Conservation (phyloP, 345 rosid species). For the Triadica sebifera region DNA sequence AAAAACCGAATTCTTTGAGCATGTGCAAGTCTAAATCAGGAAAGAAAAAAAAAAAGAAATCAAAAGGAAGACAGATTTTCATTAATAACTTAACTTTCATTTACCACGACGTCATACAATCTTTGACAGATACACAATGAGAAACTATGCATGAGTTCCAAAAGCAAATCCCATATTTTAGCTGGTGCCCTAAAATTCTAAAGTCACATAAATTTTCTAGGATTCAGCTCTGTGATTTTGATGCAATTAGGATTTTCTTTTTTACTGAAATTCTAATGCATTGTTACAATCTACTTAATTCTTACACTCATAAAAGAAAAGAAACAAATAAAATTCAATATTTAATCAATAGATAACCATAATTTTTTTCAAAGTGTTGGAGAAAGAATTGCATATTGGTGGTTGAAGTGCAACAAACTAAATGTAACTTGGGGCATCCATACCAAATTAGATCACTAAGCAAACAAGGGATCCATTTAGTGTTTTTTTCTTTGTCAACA, state of each 20-base stretch:
- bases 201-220: not conserved
- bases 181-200: not conserved
- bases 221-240: not conserved
- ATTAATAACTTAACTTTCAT: not conserved
- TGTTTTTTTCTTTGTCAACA: not conserved
- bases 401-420: not conserved
- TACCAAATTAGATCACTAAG: not conserved
- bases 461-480: not conserved
- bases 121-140: not conserved
- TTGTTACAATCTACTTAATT: not conserved
- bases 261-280: not conserved
- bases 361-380: not conserved
- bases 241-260: constrained; percentile 1
- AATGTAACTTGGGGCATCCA: not conserved
- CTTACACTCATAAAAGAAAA: not conserved
- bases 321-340: not conserved
- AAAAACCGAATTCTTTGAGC: constrained; percentile 11
- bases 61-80: not conserved
- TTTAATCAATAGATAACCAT: not conserved
- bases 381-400: not conserved
- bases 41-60: not conserved
- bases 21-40: not conserved
- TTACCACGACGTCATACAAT: not conserved
- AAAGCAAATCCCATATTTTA: not conserved
- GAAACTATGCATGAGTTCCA: not conserved